Percentiles rank a stretch among this genome's conserved stretches.
Evolutionary conservation across 768 basidiomycete genomes (phyloP).

Genomic region (Strobilomyces echinocephalus): DNA sequence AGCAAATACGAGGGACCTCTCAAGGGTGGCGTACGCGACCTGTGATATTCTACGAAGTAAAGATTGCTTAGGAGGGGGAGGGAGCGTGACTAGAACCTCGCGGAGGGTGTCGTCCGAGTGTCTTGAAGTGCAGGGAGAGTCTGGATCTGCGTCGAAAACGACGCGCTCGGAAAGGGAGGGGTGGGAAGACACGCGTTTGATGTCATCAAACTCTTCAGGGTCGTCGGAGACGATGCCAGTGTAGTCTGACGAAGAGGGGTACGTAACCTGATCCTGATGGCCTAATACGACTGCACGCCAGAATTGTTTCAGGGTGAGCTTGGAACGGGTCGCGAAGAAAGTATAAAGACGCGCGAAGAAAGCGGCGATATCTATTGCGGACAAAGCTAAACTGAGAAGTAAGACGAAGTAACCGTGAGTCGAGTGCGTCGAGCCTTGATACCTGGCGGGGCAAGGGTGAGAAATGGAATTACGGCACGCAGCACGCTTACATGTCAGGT

Average conservation of each 20-base stretch:
- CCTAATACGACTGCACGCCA: conserved; percentile 57
- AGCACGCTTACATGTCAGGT: conserved; percentile 65
- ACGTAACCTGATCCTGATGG: conserved; percentile 35
- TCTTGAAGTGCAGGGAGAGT: conserved; percentile 37
- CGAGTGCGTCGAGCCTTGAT: conserved; percentile 60
- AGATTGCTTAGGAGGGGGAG: conserved; percentile 14
- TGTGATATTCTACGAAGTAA: conserved; percentile 41
- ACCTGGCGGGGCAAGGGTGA: conserved; percentile 43
- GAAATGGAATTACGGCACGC: conserved; percentile 14
- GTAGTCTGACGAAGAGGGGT: conserved; percentile 42
- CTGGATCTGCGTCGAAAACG: conserved; percentile 42
- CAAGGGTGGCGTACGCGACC: conserved; percentile 48
- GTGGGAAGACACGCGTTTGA: conserved; percentile 28
- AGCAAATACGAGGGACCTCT: conserved; percentile 64
- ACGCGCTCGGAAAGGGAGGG: conserved; percentile 52
- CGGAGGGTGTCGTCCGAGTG: conserved; percentile 59
- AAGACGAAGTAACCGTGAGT: conserved; percentile 58
- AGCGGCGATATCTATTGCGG: conserved; percentile 50
- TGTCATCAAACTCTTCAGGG: conserved; percentile 50
- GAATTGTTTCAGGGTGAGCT: conserved; percentile 44
- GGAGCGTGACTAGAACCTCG: conserved; percentile 29
- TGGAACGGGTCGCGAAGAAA: conserved; percentile 43
- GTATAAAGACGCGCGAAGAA: conserved; percentile 46
- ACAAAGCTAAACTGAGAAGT: conserved; percentile 41
- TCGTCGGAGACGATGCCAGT: conserved; percentile 52